Evolutionary conservation across 2,329 filamentous ascomycete species (phyloP), one percentile per base, ranked within the genome.

Genomic region (Cryoendolithus antarcticus): DNA sequence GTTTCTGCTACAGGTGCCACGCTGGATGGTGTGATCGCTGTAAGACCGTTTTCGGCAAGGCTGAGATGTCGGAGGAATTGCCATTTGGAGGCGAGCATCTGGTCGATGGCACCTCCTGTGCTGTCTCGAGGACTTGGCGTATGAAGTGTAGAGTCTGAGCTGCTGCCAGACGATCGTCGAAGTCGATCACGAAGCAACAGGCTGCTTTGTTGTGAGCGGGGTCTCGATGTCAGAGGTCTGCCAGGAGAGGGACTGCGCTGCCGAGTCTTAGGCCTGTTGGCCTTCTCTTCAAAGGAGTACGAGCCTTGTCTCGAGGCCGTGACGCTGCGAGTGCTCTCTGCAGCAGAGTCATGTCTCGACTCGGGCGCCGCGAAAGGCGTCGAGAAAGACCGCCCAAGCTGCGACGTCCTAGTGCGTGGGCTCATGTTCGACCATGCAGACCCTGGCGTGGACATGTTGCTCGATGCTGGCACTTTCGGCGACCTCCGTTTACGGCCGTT

Each of bases 21-120:
- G 56, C 88, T 86, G 35, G 76, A 65, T 4, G 79, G 73, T 31
- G 81, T 74, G 46, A 98, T 79, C 4, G 78, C 77, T 6, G 86
- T 93, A 46, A 98, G 70, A 6, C 82, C 80, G 61, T 96, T 98
- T 57, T 96, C 91, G 4, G 89, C 80, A 38, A 98, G 67, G 57
- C 88, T 91, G 32, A 98, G 71, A 62, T 96, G 89, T 56, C 84
- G 81, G 53, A 98, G 64, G 61, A 96, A 94, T 41, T 89, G 79
- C 91, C 91, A 98, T 62, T 96, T 96, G 1, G 81, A 83, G 1
- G 83, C 66, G 43, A 80, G 71, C 30, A 80, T 79, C 56, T 79
- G 70, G 9, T 74, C 69, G 36, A 89, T 65, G 1, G 93, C 69
- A 51, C 91, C 93, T 1, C 82, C 81, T 10, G 82, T 77, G 62